These are phyloP conservation scores for Psilocybe cubensis DNA, from an alignment of 768 basidiomycete species.

Conservation along the genomic window DNA sequence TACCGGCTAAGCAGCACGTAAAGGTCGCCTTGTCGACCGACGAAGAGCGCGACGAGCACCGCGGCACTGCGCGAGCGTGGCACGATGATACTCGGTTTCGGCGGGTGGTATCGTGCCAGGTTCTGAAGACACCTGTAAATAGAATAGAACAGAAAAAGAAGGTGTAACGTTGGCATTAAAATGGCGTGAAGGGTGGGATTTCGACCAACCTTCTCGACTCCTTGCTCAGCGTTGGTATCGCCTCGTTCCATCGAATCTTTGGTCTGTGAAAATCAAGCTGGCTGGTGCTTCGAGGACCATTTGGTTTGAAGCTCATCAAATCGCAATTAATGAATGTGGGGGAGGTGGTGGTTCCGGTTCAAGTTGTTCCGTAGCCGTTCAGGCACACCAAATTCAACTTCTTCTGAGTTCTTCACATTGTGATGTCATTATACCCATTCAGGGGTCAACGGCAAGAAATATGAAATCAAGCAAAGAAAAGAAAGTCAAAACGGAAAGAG, in stretches of 20 bases:
- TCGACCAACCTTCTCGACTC: conserved; percentile 52
- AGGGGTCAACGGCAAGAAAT: background rate
- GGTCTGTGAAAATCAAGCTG: conserved; percentile 55
- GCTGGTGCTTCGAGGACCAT: conserved; percentile 33
- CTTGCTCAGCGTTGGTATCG: conserved; percentile 50
- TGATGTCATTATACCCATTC: background rate
- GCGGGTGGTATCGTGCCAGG: conserved; percentile 50
- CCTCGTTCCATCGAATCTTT: conserved; percentile 39
- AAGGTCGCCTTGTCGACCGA: conserved; percentile 81
- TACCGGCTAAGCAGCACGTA: conserved; percentile 86
- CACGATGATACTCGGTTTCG: conserved; percentile 41
- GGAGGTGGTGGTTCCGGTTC: conserved; percentile 1
- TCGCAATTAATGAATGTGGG: background rate
- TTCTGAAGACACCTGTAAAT: conserved; percentile 64
- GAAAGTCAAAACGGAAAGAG: too few species aligned
- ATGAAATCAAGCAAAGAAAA: too few species aligned
- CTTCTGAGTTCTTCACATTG: background rate
- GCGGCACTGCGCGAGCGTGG: conserved; percentile 70
- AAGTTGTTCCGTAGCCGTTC: background rate
- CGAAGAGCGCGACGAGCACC: conserved; percentile 83
- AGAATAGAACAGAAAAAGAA: too few species aligned
- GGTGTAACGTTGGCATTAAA: background rate
- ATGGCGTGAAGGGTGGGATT: background rate
- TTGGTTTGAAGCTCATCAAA: conserved; percentile 14
- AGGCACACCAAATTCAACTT: background rate